These are phyloP conservation scores for Mucor irregularis DNA, from an alignment of 371 early-diverging fungal species.

Conservation along the genomic window DNA sequence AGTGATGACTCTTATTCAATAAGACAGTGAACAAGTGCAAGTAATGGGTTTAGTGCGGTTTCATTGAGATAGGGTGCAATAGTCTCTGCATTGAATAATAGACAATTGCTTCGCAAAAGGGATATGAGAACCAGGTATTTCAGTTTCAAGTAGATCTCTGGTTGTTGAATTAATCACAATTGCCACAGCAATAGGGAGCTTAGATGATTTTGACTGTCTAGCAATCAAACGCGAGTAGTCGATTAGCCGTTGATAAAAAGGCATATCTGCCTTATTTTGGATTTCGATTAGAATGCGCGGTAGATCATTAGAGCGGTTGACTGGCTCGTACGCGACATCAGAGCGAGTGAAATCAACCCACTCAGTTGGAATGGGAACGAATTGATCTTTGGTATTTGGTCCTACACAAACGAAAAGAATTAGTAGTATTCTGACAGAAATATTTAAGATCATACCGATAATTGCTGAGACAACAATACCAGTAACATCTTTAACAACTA, in stretches of 20 bases:
- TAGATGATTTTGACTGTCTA: slow-evolving; percentile 8
- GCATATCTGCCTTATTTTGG: slow-evolving; percentile 10
- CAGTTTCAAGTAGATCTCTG: slow-evolving; percentile 17
- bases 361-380: slow-evolving; percentile 7
- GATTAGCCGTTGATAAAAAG: slow-evolving; percentile 9
- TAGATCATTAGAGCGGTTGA: slow-evolving; percentile 7
- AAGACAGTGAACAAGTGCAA: slow-evolving; percentile 14
- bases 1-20: slow-evolving; percentile 16
- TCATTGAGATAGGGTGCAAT: slow-evolving; percentile 10
- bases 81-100: slow-evolving; percentile 14
- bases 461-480: slow-evolving; percentile 8
- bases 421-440: slow-evolving; percentile 6
- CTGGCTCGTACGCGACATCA: slow-evolving; percentile 12
- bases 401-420: slow-evolving; percentile 13
- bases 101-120: slow-evolving; percentile 9
- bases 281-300: slow-evolving; percentile 14
- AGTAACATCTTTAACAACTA: slow-evolving; percentile 1
- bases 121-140: slow-evolving; percentile 14
- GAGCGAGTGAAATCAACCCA: slow-evolving; percentile 9
- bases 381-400: slow-evolving; percentile 5
- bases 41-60: slow-evolving; percentile 8
- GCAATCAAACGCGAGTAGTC: slow-evolving; percentile 8
- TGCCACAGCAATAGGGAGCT: slow-evolving; percentile 15
- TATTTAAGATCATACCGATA: slow-evolving; percentile 13
- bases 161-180: slow-evolving; percentile 12